phyloP scores from a whole-genome alignment of 2,329 filamentous ascomycete genomes.

The Aureobasidium sp. region DNA sequence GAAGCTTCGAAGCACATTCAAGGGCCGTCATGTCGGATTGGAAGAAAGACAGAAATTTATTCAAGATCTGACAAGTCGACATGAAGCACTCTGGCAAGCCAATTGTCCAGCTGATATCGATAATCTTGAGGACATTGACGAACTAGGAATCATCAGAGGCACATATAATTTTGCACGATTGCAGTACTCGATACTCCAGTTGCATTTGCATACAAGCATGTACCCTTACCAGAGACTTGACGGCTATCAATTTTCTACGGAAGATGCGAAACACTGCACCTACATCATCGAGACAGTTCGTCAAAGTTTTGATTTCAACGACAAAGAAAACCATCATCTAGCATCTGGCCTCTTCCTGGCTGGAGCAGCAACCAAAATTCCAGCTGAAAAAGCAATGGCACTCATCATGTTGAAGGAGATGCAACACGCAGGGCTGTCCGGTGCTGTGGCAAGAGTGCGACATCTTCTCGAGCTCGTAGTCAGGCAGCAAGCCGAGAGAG shows the following conservation, averaged over 20 bases:
- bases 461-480: slow-evolving; percentile 42
- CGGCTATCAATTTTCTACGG: not conserved
- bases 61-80: not conserved
- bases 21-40: not conserved
- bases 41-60: not conserved
- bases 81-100: not conserved
- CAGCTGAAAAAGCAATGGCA: slow-evolving; percentile 39
- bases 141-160: not conserved
- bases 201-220: slow-evolving; percentile 49
- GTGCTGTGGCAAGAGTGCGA: slow-evolving; percentile 40
- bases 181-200: slow-evolving; percentile 26
- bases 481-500: slow-evolving; percentile 39
- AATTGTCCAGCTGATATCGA: not conserved
- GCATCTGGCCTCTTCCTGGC: slow-evolving; percentile 50
- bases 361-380: slow-evolving; percentile 38
- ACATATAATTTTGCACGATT: slow-evolving; percentile 4
- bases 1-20: not conserved
- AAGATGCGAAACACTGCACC: slow-evolving; percentile 24
- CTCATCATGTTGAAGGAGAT: slow-evolving; percentile 43
- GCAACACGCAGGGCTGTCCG: slow-evolving; percentile 42
- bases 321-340: slow-evolving; percentile 35
- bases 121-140: not conserved
- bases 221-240: slow-evolving; percentile 40
- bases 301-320: not conserved
- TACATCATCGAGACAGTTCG: slow-evolving; percentile 40